Evolutionary conservation across 768 basidiomycete genomes (phyloP), one percentile per base, ranked within the genome.

Genomic region (Coprinopsis marcescibilis): DNA sequence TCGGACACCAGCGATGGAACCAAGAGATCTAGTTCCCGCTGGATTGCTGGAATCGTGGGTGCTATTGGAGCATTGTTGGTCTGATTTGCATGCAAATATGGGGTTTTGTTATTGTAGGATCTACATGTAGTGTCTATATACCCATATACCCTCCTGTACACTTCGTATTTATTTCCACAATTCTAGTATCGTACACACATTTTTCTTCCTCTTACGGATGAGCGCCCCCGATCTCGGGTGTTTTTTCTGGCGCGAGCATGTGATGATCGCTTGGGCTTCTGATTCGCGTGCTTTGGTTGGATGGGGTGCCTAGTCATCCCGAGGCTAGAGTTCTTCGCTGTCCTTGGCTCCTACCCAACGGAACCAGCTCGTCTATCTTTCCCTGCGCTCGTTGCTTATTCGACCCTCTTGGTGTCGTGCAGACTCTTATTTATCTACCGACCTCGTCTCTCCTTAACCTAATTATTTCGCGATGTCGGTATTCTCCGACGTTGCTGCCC

Each of bases 11-110:
- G 54, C 25, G 56, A 53, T 6, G 47, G 43, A n/a, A 45, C 51
- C 21, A 43, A 48, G 27, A 42, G 46, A 26, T 26, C 45, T 19
- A 49, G 51, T n/a, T 50, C 50, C 7, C 45, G 52, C 49, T 55
- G 56, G 12, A 29, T 60, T 40, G 56, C 41, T 3, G 57, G 52
- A 1, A 47, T 46, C 42, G 42, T 60, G 13, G 56, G 55, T 23
- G 46, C 60, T n/a, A 21, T 60, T 38, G 61, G 55, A 14, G 59
- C 55, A 13, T 35, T 57, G 19, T 46, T 60, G 39, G 43, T 62
- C 36, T 62, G 43, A 24, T 3, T 17, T 43, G 25, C 6, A 15
- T 15, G 21, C n/a, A 14, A n/a, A 23, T 20, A n/a, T 11, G 26
- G 24, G 12, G 29, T n/a, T 43, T 43, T n/a, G 29, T 30, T 32